Conservation (phyloP, 2,329 filamentous ascomycete genomes). For the Talaromyces piceae region DNA sequence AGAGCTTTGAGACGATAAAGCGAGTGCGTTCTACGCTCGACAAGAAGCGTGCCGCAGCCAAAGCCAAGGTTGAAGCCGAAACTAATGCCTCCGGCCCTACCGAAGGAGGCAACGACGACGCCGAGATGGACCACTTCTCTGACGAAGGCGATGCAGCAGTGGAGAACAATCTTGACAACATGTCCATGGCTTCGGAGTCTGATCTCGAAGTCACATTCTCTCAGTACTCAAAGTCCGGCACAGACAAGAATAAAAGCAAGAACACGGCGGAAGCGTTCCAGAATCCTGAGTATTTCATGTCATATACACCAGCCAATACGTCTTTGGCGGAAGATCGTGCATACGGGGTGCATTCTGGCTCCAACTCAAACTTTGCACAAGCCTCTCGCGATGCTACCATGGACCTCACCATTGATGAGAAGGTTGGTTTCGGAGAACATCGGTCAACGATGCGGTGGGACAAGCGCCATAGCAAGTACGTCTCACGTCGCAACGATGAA, state of each 20-base stretch:
- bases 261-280: conserved; percentile 51
- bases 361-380: conserved; percentile 70
- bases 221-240: conserved; percentile 45
- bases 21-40: conserved; percentile 37
- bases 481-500: conserved; percentile 83
- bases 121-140: conserved; percentile 26
- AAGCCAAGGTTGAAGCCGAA: conserved; percentile 15
- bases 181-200: conserved; percentile 53
- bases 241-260: conserved; percentile 48
- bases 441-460: conserved; percentile 85
- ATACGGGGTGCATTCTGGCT: conserved; percentile 85
- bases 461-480: conserved; percentile 93
- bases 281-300: conserved; percentile 92
- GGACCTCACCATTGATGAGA: conserved; percentile 88
- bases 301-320: conserved; percentile 74
- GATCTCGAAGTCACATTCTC: conserved; percentile 66
- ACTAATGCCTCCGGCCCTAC: not conserved
- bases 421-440: conserved; percentile 68
- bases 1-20: conserved; percentile 49
- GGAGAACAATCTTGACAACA: conserved; percentile 37
- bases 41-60: conserved; percentile 18
- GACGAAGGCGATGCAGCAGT: conserved; percentile 36
- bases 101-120: conserved; percentile 19
- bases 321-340: conserved; percentile 83
- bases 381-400: conserved; percentile 82